phyloP scores from a whole-genome alignment of 1,139 yeast species.

The Casaregolazyma lundiana region DNA sequence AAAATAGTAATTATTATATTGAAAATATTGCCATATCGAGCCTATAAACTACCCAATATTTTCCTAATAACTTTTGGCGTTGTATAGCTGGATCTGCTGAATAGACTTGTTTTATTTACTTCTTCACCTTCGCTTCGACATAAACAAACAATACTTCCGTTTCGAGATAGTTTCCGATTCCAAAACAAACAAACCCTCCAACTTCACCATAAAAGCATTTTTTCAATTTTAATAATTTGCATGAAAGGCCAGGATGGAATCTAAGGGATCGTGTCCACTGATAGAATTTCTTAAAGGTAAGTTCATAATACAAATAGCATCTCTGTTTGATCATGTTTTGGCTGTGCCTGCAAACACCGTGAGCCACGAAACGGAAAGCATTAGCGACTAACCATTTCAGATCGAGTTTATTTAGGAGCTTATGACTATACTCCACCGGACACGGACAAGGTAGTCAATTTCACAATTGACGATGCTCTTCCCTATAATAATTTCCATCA shows the following conservation, averaged over 20 bases:
- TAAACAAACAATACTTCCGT: conserved; percentile 7
- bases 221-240: not conserved
- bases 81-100: too few species aligned
- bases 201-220: conserved; percentile 1
- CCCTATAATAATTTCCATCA: conserved; percentile 91
- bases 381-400: conserved; percentile 30
- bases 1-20: too few species aligned
- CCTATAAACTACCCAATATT: not conserved
- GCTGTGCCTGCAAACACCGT: not conserved
- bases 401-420: conserved; percentile 87
- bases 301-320: conserved; percentile 4
- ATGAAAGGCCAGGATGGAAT: conserved; percentile 7
- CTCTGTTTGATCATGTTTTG: not conserved
- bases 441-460: conserved; percentile 70
- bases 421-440: conserved; percentile 76
- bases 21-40: too few species aligned
- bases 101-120: not conserved
- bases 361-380: not conserved
- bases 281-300: conserved; percentile 38
- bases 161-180: not conserved
- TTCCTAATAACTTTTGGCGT: not conserved
- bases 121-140: not conserved
- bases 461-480: conserved; percentile 86
- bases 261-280: conserved; percentile 24
- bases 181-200: not conserved